Conservation (phyloP, 1,284 basidiomycete species). For the Cutaneotrichosporon arboriforme region DNA sequence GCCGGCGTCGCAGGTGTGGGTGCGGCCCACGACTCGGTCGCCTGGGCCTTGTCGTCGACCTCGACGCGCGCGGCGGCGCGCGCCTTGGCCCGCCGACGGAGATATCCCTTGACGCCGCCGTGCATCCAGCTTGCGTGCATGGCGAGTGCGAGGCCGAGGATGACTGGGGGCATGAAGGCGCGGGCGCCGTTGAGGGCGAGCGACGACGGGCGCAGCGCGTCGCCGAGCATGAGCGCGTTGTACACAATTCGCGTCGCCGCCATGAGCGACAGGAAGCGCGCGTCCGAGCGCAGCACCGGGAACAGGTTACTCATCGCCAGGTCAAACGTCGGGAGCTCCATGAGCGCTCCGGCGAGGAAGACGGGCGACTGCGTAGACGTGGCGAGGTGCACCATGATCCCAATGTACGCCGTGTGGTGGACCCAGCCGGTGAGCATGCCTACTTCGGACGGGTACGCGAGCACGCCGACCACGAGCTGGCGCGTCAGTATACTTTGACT, state of each 20-base stretch:
- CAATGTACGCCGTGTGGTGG: slow-evolving; percentile 56
- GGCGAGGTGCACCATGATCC: slow-evolving; percentile 52
- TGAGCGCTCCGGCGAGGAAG: slow-evolving; percentile 53
- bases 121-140: slow-evolving; percentile 57
- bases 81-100: slow-evolving; percentile 41
- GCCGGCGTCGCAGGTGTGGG: background rate
- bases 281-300: slow-evolving; percentile 53
- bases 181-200: slow-evolving; percentile 30
- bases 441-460: slow-evolving; percentile 47
- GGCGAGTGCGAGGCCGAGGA: slow-evolving; percentile 52
- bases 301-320: slow-evolving; percentile 53
- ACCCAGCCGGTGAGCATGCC: slow-evolving; percentile 58
- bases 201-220: slow-evolving; percentile 46
- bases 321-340: slow-evolving; percentile 62
- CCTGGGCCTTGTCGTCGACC: background rate
- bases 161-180: slow-evolving; percentile 48
- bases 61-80: background rate
- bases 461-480: slow-evolving; percentile 38
- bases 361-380: slow-evolving; percentile 50
- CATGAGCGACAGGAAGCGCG: slow-evolving; percentile 55
- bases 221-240: slow-evolving; percentile 50
- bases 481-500: background rate
- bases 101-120: slow-evolving; percentile 54
- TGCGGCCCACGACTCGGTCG: background rate
- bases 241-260: slow-evolving; percentile 56